These are phyloP conservation scores for Nyctanthes arbortristis DNA, from an alignment of 257 asterid genomes.

Conservation along the genomic window DNA sequence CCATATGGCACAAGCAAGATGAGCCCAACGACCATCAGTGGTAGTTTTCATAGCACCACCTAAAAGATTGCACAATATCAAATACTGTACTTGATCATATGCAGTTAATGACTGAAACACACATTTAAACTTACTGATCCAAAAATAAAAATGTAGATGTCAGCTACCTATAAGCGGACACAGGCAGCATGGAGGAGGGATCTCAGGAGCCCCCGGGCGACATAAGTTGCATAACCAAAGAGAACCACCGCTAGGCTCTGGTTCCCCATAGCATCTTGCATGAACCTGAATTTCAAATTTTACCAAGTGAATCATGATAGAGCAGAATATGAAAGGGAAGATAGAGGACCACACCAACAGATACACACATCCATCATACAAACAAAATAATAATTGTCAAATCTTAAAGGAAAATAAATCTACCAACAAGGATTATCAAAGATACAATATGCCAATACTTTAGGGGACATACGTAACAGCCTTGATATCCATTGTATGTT, in stretches of 20 bases:
- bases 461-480: background rate
- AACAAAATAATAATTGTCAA: slow-evolving; percentile 6
- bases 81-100: slow-evolving; percentile 9
- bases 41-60: slow-evolving; percentile 99
- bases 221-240: slow-evolving; percentile 99
- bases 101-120: slow-evolving; percentile 24
- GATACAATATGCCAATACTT: background rate
- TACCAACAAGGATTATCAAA: slow-evolving; percentile 10
- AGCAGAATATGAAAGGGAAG: background rate
- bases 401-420: slow-evolving; percentile 24
- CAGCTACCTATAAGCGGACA: slow-evolving; percentile 86
- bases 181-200: slow-evolving; percentile 83
- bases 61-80: slow-evolving; percentile 34
- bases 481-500: background rate
- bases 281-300: slow-evolving; percentile 77
- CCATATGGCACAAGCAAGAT: slow-evolving; percentile 99
- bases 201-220: slow-evolving; percentile 89
- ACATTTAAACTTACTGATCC: slow-evolving; percentile 24
- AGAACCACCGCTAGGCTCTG: slow-evolving; percentile 73
- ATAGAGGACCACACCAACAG: background rate
- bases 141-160: slow-evolving; percentile 10
- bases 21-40: slow-evolving; percentile 99
- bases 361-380: background rate
- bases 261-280: slow-evolving; percentile 97
- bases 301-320: slow-evolving; percentile 11